Base-by-base conservation (phyloP, 2,329 filamentous ascomycete species). In the Penicillium sp. region DNA sequence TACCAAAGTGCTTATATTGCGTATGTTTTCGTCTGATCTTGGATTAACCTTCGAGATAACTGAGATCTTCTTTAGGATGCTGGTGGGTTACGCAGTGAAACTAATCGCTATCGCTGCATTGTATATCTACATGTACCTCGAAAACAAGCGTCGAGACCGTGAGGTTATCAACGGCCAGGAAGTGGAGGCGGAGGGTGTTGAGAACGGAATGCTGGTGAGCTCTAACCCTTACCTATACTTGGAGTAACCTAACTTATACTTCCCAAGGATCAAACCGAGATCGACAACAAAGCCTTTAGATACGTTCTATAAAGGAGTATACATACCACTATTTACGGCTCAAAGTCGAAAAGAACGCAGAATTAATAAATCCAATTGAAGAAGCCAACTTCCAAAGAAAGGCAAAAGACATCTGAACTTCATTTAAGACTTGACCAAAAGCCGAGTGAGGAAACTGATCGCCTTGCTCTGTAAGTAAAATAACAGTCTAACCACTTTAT, bases 21-120 rank as follows among this genome's bases (percentile, higher is more conserved):
- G 65, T 68, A 51, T 34, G 49, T 61, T 29, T 0, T 14, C 2
- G 1, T 11, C 19, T 11, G 2, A 3, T 4, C 4, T 18, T 40
- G 8, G 2, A 2, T n/a, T 35, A 35, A 42, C 3, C 0, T 2
- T 46, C 6, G 10, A 6, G 11, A 3, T 51, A 6, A 38, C 55
- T 61, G 29, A 62, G 8, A 3, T 4, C 6, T 27, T 5, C 9
- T 19, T 4, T 7, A 80, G 79, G n/a, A 84, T 84, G 74, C 69
- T 84, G 19, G 75, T 81, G 39, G 81, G 81, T 0, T 84, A 84
- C 58, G 70, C 72, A 3, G 72, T 83, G 9, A 84, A 84, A 66
- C 67, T 83, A 0, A 50, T 70, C 2, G 74, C 77, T 56, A 79
- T 84, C 0, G 61, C 79, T 0, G 69, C 80, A 0, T 62, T 85